Percentiles rank a stretch among this genome's conserved stretches.
Conservation (phyloP, 2,329 filamentous ascomycete genomes). For the Penicillium sclerotiorum region DNA sequence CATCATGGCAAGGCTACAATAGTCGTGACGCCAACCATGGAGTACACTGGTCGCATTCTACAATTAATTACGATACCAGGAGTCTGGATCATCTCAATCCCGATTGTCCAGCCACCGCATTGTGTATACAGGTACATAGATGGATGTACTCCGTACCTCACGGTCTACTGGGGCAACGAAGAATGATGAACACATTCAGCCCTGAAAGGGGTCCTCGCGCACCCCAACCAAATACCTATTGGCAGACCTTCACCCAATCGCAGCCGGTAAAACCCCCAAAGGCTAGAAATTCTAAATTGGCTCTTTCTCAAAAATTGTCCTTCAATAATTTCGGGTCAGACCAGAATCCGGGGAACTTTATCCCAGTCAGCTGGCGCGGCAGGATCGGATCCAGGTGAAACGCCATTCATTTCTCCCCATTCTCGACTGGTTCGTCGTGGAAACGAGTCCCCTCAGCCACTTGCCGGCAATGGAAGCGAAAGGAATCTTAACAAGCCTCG, state of each 20-base stretch:
- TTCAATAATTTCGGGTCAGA: slow-evolving; percentile 7
- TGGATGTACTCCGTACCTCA: not conserved
- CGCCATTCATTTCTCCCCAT: not conserved
- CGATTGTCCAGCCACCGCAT: not conserved
- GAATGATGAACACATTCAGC: slow-evolving; percentile 2
- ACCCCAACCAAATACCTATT: not conserved
- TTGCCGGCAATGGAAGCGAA: no score
- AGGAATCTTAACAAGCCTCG: no score
- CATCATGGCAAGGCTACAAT: no score
- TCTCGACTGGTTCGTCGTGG: not conserved
- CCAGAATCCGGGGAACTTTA: slow-evolving; percentile 26
- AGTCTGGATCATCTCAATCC: no score
- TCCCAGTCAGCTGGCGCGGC: slow-evolving; percentile 11
- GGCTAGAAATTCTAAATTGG: no score
- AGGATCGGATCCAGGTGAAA: not conserved
- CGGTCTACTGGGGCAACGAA: not conserved
- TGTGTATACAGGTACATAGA: not conserved
- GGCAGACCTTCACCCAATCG: not conserved
- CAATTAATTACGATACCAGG: no score
- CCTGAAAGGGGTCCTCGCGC: not conserved
- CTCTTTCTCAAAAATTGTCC: not conserved
- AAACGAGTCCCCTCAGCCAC: not conserved
- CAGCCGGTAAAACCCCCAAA: not conserved
- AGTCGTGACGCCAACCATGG: no score
- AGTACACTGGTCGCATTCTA: no score